Conservation (phyloP, 2,329 filamentous ascomycete species). For the Fusarium hostae region DNA sequence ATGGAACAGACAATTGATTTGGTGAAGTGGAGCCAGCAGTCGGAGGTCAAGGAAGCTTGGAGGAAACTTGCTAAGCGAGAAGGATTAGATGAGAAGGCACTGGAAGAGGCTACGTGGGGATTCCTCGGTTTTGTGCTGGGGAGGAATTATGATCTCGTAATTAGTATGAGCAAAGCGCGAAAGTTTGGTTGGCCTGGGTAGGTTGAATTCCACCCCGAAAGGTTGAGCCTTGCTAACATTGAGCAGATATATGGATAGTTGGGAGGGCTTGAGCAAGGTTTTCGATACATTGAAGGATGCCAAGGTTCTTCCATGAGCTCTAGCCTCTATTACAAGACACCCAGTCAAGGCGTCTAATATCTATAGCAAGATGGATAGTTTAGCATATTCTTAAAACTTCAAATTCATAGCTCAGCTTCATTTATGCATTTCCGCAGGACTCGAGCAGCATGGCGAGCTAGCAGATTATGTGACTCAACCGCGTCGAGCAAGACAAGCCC, state of each 20-base stretch:
- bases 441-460: neutral
- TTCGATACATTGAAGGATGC: neutral
- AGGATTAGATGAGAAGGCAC: neutral
- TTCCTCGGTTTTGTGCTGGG: slow-evolving; percentile 9
- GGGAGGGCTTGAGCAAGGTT: neutral
- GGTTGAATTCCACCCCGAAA: neutral
- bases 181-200: neutral
- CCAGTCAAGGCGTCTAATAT: rapidly evolving
- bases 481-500: neutral
- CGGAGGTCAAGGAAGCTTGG: slow-evolving; percentile 2
- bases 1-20: neutral
- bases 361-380: neutral
- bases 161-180: slow-evolving; percentile 9
- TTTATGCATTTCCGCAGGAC: neutral
- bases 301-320: neutral
- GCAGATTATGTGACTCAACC: neutral
- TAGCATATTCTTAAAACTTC: rapidly evolving
- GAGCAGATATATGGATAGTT: neutral
- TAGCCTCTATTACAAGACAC: neutral
- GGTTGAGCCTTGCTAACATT: rapidly evolving
- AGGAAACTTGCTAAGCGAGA: neutral
- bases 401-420: rapidly evolving
- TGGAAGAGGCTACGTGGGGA: slow-evolving; percentile 2
- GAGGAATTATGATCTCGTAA: slow-evolving; percentile 7
- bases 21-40: slow-evolving; percentile 1